Percentiles rank a stretch among this genome's conserved stretches.
Evolutionary conservation across 345 rosid genomes (phyloP).

Genomic region (Excoecaria agallocha): DNA sequence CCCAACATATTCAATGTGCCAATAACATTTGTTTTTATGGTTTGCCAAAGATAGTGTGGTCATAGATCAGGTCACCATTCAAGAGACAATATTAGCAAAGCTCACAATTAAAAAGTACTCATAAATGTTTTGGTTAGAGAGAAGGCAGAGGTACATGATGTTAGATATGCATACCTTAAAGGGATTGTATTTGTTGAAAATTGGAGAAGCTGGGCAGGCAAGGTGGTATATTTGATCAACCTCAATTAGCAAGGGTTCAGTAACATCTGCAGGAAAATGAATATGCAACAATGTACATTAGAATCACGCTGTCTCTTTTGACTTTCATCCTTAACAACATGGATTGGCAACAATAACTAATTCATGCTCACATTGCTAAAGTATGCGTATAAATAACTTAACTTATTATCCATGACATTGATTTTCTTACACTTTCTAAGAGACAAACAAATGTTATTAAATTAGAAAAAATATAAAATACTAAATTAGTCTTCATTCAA

Average conservation of each 20-base stretch:
- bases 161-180: constrained; percentile 61
- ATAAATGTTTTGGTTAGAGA: neutral
- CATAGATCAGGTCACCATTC: too few relatives aligned
- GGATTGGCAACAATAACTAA: neutral
- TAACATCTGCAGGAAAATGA: constrained; percentile 56
- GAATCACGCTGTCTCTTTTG: neutral
- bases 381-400: too few relatives aligned
- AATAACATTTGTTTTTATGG: too few relatives aligned
- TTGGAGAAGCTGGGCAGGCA: constrained; percentile 97
- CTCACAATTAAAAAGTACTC: neutral
- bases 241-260: constrained; percentile 83
- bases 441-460: too few relatives aligned
- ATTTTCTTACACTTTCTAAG: too few relatives aligned
- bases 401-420: too few relatives aligned
- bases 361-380: too few relatives aligned
- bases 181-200: constrained; percentile 95
- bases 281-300: neutral
- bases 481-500: too few relatives aligned
- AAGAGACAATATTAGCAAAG: neutral
- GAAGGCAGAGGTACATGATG: neutral
- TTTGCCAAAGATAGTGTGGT: too few relatives aligned
- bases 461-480: too few relatives aligned
- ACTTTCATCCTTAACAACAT: neutral
- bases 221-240: constrained; percentile 93
- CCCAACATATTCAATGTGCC: too few relatives aligned